phyloP scores from a whole-genome alignment of 352 stramenopile genomes.

The Hyaloperonospora arabidopsidis region DNA sequence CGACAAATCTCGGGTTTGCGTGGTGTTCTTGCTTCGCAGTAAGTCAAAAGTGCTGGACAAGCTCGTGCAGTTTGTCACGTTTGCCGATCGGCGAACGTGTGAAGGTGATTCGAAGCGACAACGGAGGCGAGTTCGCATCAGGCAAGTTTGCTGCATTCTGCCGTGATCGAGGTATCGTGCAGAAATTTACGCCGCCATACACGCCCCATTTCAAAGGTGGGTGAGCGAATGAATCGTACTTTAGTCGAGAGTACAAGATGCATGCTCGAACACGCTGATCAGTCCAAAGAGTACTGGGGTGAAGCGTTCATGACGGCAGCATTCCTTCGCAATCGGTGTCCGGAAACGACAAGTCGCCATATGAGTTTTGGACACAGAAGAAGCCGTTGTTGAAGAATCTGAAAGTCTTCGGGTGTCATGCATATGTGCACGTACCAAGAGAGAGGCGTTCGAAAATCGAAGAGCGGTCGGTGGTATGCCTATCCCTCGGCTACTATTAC shows the following conservation, averaged over 20 bases:
- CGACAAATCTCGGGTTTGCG: slow-evolving; percentile 10
- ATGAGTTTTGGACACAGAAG: neutral
- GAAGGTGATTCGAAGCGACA: slow-evolving; percentile 18
- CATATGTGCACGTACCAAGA: neutral
- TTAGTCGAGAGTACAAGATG: neutral
- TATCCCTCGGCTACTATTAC: neutral
- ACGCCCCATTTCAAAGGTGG: slow-evolving; percentile 2
- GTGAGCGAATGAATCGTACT: neutral
- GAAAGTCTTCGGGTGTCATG: neutral
- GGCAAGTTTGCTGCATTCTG: slow-evolving; percentile 7
- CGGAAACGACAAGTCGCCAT: neutral
- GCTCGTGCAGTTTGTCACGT: slow-evolving; percentile 8
- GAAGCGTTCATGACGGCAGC: neutral
- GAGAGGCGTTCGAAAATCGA: neutral
- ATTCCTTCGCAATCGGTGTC: neutral
- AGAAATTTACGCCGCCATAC: slow-evolving; percentile 14
- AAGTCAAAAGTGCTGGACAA: slow-evolving; percentile 9
- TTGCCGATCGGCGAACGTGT: slow-evolving; percentile 1
- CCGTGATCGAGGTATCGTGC: slow-evolving; percentile 3
- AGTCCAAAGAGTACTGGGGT: neutral
- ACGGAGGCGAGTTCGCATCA: slow-evolving; percentile 17
- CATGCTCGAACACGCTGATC: neutral
- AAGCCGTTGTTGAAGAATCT: neutral
- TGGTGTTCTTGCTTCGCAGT: slow-evolving; percentile 10
- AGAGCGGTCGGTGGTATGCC: neutral